Base-by-base conservation (phyloP, 2,329 filamentous ascomycete genomes). In the Ascochyta lentis region DNA sequence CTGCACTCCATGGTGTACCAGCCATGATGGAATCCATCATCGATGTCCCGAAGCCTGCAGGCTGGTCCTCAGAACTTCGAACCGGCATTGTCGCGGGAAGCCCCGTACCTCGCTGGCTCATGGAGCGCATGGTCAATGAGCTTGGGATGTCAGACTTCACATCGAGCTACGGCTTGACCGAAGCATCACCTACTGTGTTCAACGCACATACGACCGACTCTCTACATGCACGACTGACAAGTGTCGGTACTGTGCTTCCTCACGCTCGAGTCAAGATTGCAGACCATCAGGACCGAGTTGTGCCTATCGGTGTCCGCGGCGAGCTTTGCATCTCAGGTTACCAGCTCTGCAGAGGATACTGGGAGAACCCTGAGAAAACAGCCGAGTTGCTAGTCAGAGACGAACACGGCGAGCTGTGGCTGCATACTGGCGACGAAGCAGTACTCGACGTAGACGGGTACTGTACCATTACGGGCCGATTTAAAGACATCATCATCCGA, bases 1-100 rank as follows among this genome's bases (percentile, higher is more conserved):
- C 91, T 0, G 90, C 88, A 0, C 80, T 94, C 0, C 90, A 93
- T 69, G 91, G 91, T 31, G 91, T 94, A 0, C 91, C 91, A 0
- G 90, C 91, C 53, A 94, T 94, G 91, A 92, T 92, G 73, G 89
- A 92, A 69, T 86, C 87, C 0, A 79, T 84, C 9, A 78, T 85
- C 53, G 75, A 75, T 35, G 67, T 82, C 1, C 78, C 78, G n/a
- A 78, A 81, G 51, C 81, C 81, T 0, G 61, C 65, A 3, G 70
- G 75, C 15, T 84, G 83, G 64, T 64, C 56, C 1, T 69, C 65
- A 5, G 40, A 67, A 19, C 80, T 93, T 16, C 82, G 90, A 31
- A 93, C 90, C 0, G 90, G 90, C 7, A 92, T 92, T 66, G 89
- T 92, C 40, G 90, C 90, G 0, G 91, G 91, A 0, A 88, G 89